Evolutionary conservation across 306 rosid genomes (phyloP), one percentile per base, ranked within the genome.

Genomic region (Urtica urens): DNA sequence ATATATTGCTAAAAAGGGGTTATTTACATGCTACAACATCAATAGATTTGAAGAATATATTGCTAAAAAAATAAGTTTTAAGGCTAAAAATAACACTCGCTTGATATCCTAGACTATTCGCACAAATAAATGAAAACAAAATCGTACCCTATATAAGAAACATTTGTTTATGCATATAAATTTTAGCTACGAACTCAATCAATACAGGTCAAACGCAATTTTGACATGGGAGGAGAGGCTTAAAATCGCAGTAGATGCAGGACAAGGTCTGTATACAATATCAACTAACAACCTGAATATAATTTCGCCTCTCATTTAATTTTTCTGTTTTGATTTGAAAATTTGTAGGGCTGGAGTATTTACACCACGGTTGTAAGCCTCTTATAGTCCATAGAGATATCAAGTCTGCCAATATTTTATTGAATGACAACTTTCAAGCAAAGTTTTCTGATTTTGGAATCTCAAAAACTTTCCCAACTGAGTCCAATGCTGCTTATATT

Each of bases 191-290:
- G n/a, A n/a, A n/a, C n/a, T n/a, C n/a, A n/a, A n/a, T n/a, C n/a
- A n/a, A n/a, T n/a, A n/a, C 22, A 53, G 3, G 2, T 19, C n/a
- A 15, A 52, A 30, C 26, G 55, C 31, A 23, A 46, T 63, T 46
- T 55, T 69, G 54, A 63, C 23, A 5, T 75, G 81, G 81, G 72
- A 59, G 55, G 72, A 55, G 0, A 70, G 81, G 51, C 72, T 75
- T 44, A 23, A 51, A 54, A 71, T 71, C 59, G 69, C 69, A 25
- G 21, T 55, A 18, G 72, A 67, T 37, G 39, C 74, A 28, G 72
- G 74, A 15, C 81, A 71, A 66, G 77, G 81, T 75, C n/a, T 26
- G 58, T 12, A 7, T 6, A 3, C 7, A 7, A 10, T 41, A 18
- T 7, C 1, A 58, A 27, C 6, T 50, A 3, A 3, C 1, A 18